These are phyloP conservation scores for Cenchrus purpureus DNA, from an alignment of 176 grass and related monocot species.

Conservation along the genomic window DNA sequence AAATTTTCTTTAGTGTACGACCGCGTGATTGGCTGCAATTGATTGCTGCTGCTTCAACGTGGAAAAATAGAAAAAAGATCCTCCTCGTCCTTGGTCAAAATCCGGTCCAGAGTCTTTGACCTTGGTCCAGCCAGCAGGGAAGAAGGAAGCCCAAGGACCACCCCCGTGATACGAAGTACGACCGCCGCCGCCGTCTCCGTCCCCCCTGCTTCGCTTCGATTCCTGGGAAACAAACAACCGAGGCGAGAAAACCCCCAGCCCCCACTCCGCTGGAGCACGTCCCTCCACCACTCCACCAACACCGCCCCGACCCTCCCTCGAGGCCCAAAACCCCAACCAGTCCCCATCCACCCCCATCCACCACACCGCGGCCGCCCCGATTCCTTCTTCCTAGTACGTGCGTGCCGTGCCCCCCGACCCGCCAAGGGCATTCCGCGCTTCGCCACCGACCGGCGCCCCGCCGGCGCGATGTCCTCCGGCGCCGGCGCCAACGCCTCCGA, in stretches of 20 bases:
- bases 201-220: neutral
- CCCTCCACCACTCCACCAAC: neutral
- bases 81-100: too few relatives aligned
- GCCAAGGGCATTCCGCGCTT: neutral
- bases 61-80: too few relatives aligned
- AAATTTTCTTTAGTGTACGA: too few relatives aligned
- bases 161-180: too few relatives aligned
- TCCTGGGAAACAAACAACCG: neutral
- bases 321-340: neutral
- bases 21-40: too few relatives aligned
- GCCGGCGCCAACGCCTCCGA: neutral
- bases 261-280: neutral
- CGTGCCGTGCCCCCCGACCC: neutral
- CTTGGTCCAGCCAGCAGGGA: neutral
- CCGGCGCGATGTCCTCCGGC: constrained; percentile 21
- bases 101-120: too few relatives aligned
- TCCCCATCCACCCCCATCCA: neutral
- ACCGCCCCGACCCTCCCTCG: neutral
- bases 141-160: neutral
- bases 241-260: neutral
- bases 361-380: neutral
- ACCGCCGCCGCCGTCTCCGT: neutral
- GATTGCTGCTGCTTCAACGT: too few relatives aligned
- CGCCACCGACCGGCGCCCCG: neutral
- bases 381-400: neutral